Base-by-base conservation (phyloP, 352 stramenopile genomes). In the Globisporangium barbulae region DNA sequence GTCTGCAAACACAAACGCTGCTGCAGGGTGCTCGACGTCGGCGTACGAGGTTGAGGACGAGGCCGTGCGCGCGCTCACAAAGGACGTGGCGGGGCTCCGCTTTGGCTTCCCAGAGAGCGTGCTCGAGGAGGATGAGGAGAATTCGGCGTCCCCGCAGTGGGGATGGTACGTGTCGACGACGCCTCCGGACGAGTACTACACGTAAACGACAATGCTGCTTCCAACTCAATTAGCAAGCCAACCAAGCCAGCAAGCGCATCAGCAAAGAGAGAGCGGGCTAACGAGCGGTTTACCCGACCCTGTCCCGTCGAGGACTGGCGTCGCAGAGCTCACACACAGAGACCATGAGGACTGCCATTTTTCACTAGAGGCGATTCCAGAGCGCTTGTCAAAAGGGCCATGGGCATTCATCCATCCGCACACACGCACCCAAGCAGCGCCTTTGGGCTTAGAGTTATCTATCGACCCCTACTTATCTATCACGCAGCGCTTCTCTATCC, bases 141-240 rank as follows among this genome's bases (percentile, higher is more conserved):
- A 73, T 42, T 70, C 68, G 13, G 66, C 68, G 9, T 93, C 84
- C 9, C 84, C 84, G 1, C 81, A 91, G 47, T 93, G 84, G 84
- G 84, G 84, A 30, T 93, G 84, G 84, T 93, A 93, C 61, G 84
- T 93, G 39, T 93, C 84, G 28, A 90, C 77, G 19, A 93, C 84
- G 5, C 84, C 84, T 3, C 84, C 84, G 19, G 82, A 91, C 37
- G 84, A 93, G 53, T 78, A 89, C 63, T 91, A 91, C 64, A 48
- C 67, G 9, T 79, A 68, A 63, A 21, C 76, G 49, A 39, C 19
- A n/a, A 5, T 21, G 19, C 19, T 22, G 17, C 42, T 21, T 9
- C 42, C 19, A 12, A 5, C 17, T 19, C 42, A 22, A 21, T 19
- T 10, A 22, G 42, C 42, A 21, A 48, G 42, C 7, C 13, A 19